Evolutionary conservation across 163 green algal genomes (phyloP).

Genomic region (Scenedesmus sp.): DNA sequence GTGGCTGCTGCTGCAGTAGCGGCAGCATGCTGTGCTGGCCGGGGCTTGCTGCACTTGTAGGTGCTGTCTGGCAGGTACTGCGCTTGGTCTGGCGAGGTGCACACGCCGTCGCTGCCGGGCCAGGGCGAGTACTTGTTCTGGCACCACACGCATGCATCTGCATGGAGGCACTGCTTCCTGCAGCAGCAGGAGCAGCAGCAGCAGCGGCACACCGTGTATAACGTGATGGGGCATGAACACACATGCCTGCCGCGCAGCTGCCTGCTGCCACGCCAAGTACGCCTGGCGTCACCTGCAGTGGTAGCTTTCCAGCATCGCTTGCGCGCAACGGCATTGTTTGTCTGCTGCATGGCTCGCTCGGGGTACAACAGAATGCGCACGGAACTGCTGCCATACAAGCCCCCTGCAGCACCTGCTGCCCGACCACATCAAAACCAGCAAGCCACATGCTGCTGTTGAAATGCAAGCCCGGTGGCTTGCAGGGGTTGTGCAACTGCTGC

Average conservation of each 20-base stretch:
- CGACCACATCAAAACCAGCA: too few species aligned
- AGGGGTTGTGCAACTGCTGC: too few species aligned
- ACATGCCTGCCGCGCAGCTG: too few species aligned
- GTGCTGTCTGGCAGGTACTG: not conserved
- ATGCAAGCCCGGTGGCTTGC: not conserved
- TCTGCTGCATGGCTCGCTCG: too few species aligned
- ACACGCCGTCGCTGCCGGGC: conserved; percentile 36
- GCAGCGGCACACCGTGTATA: not conserved
- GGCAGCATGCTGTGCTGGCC: not conserved
- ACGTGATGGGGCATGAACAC: too few species aligned
- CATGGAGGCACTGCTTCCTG: conserved; percentile 14
- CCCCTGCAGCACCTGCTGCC: too few species aligned
- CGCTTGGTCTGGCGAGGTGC: not conserved
- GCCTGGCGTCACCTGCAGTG: too few species aligned
- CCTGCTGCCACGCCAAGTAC: too few species aligned
- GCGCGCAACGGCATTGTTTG: too few species aligned
- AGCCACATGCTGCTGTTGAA: not conserved
- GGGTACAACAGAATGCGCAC: too few species aligned
- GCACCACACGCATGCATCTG: conserved; percentile 1
- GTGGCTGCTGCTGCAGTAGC: not conserved
- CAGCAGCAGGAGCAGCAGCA: not conserved
- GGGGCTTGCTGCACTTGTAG: conserved; percentile 6
- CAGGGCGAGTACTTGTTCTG: conserved; percentile 21
- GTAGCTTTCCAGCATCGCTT: too few species aligned
- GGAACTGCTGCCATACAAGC: too few species aligned